These are phyloP conservation scores for Maudiozyma humilis DNA, from an alignment of 1,139 yeast species.

Conservation along the genomic window DNA sequence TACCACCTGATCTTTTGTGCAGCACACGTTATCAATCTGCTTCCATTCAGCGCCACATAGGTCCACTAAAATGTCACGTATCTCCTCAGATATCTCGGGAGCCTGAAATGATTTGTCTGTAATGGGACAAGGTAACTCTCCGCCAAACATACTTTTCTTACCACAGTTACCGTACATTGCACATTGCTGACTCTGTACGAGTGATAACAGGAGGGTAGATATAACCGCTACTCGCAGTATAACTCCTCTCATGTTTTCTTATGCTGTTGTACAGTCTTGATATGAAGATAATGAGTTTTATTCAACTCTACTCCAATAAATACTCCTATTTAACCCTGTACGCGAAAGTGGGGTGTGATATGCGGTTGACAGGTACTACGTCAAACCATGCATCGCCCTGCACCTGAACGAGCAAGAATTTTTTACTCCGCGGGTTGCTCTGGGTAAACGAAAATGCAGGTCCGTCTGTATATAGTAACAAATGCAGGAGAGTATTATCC, in stretches of 20 bases:
- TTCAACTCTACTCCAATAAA: too few relatives aligned
- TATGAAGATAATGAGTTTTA: too few relatives aligned
- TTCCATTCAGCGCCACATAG: conserved; percentile 70
- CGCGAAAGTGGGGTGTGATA: too few relatives aligned
- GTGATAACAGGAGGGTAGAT: background rate
- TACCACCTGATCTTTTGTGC: conserved; percentile 44
- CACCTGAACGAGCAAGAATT: background rate
- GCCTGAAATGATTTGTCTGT: conserved; percentile 32
- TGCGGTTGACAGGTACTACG: background rate
- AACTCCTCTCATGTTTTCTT: background rate
- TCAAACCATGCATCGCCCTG: background rate
- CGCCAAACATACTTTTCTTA: conserved; percentile 69
- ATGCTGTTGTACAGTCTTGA: too few relatives aligned
- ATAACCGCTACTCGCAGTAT: background rate
- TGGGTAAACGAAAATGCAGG: too few relatives aligned
- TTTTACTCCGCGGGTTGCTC: background rate
- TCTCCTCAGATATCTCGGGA: conserved; percentile 37
- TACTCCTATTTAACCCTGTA: too few relatives aligned
- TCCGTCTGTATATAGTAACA: too few relatives aligned
- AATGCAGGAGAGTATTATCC: too few relatives aligned
- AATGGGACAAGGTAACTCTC: conserved; percentile 69
- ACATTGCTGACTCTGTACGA: conserved; percentile 15
- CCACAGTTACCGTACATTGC: conserved; percentile 52
- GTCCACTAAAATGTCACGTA: conserved; percentile 41
- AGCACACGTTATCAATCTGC: conserved; percentile 40